Percentiles rank a stretch among this genome's conserved stretches.
Conservation (phyloP, 352 stramenopile genomes). For the Phytopythium montanum region DNA sequence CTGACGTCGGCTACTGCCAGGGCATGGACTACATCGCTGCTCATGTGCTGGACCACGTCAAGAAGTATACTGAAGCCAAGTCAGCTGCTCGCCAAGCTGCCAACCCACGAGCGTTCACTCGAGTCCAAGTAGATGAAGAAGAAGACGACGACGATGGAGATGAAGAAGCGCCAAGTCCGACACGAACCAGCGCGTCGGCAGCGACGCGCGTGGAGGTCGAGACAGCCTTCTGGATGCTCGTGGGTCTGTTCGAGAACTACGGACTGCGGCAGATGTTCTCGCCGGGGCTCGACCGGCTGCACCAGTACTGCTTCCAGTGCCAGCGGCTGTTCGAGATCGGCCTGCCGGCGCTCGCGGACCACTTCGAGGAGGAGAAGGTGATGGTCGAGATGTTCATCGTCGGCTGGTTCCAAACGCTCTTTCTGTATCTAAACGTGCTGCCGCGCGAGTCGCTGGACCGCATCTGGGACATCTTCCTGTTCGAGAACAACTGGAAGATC, state of each 20-base stretch:
- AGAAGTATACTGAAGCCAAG: conserved; percentile 53
- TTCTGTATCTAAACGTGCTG: conserved; percentile 83
- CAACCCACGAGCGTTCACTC: conserved; percentile 4
- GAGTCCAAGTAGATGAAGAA: conserved; percentile 7
- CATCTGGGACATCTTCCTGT: conserved; percentile 87
- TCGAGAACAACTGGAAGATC: conserved; percentile 87
- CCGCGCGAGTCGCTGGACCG: conserved; percentile 61
- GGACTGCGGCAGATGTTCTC: conserved; percentile 78
- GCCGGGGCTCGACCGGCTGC: conserved; percentile 60
- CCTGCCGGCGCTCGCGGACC: conserved; percentile 47
- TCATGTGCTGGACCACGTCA: conserved; percentile 78
- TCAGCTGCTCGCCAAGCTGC: conserved; percentile 9
- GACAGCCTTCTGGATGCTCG: conserved; percentile 76
- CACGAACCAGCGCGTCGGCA: conserved; percentile 19
- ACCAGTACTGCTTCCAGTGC: conserved; percentile 81
- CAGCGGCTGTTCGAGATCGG: conserved; percentile 63
- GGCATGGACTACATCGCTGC: conserved; percentile 88
- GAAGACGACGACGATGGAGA: conserved; percentile 10
- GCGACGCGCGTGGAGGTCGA: conserved; percentile 57
- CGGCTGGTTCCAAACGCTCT: conserved; percentile 88
- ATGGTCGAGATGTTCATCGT: conserved; percentile 87
- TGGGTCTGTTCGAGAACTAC: conserved; percentile 80
- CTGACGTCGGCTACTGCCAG: conserved; percentile 84
- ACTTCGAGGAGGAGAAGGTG: conserved; percentile 78
- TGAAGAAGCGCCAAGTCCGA: conserved; percentile 17